These are phyloP conservation scores for Chrysophaeum taylorii DNA, from an alignment of 352 stramenopile genomes.

Conservation along the genomic window DNA sequence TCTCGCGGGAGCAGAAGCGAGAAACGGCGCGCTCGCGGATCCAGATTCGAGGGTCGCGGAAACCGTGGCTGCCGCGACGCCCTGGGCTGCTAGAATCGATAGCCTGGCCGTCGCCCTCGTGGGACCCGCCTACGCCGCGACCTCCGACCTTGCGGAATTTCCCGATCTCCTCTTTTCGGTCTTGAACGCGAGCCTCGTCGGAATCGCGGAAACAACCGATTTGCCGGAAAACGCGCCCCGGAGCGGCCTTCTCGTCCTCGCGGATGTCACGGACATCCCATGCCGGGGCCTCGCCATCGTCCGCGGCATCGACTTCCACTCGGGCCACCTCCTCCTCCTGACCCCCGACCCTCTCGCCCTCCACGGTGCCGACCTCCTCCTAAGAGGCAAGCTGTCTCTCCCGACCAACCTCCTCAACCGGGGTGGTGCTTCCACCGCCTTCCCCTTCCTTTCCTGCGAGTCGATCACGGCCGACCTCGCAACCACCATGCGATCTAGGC, in stretches of 20 bases:
- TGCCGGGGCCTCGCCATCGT: slow-evolving; percentile 5
- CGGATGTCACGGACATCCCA: background rate
- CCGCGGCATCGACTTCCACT: background rate
- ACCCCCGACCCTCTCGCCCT: background rate
- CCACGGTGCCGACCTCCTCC: background rate
- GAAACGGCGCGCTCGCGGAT: background rate
- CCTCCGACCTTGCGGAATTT: background rate
- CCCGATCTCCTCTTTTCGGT: background rate
- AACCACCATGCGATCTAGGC: background rate
- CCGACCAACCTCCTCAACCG: background rate
- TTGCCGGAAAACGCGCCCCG: too few species aligned
- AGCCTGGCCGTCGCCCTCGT: background rate
- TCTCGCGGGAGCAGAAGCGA: background rate
- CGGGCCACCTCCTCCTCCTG: background rate
- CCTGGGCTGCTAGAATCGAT: background rate
- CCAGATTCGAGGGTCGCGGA: background rate
- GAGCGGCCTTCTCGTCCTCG: background rate
- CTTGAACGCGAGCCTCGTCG: background rate
- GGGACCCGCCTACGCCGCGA: background rate
- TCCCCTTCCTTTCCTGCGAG: slow-evolving; percentile 5
- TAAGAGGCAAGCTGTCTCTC: background rate
- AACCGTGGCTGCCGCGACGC: background rate
- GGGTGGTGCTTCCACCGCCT: background rate
- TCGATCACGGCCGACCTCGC: background rate
- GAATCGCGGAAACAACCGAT: background rate